Conservation (phyloP, 352 stramenopile genomes). For the Phytopythium vexans region DNA sequence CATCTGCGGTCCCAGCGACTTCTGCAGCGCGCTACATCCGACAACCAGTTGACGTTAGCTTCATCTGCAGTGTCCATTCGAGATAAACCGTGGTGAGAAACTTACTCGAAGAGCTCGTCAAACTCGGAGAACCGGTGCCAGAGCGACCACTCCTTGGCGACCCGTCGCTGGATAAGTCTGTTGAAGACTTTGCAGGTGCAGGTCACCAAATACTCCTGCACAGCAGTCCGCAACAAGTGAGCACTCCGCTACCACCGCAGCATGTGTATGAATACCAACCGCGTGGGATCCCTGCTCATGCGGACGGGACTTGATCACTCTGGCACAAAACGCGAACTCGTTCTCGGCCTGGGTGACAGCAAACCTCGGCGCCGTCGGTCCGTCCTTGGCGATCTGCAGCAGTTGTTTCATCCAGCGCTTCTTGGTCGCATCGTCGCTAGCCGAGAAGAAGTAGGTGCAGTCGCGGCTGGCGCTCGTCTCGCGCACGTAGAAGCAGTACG, state of each 20-base stretch:
- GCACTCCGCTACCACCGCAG: not conserved
- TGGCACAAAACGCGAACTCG: conserved; percentile 44
- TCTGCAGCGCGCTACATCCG: conserved; percentile 27
- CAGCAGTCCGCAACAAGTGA: not conserved
- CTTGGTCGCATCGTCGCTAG: conserved; percentile 36
- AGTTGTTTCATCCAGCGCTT: conserved; percentile 55
- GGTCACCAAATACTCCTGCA: conserved; percentile 61
- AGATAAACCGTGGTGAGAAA: not conserved
- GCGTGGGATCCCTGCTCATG: conserved; percentile 46
- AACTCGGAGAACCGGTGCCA: conserved; percentile 70
- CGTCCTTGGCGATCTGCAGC: conserved; percentile 37
- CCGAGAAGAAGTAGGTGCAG: conserved; percentile 34
- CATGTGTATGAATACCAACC: conserved; percentile 17
- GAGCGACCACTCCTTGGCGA: conserved; percentile 62
- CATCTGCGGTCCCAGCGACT: conserved; percentile 43
- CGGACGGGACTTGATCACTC: conserved; percentile 33
- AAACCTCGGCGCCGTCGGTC: conserved; percentile 40
- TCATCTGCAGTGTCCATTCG: not conserved
- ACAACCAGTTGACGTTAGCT: not conserved
- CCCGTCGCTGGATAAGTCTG: conserved; percentile 29
- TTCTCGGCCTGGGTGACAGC: conserved; percentile 19
- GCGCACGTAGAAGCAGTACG: conserved; percentile 62
- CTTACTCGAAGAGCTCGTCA: conserved; percentile 50
- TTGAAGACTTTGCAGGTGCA: conserved; percentile 61
- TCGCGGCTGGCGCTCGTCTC: conserved; percentile 33